Evolutionary conservation across 106 monocot genomes (phyloP), one percentile per base, ranked within the genome.

Genomic region (Allium sativum): DNA sequence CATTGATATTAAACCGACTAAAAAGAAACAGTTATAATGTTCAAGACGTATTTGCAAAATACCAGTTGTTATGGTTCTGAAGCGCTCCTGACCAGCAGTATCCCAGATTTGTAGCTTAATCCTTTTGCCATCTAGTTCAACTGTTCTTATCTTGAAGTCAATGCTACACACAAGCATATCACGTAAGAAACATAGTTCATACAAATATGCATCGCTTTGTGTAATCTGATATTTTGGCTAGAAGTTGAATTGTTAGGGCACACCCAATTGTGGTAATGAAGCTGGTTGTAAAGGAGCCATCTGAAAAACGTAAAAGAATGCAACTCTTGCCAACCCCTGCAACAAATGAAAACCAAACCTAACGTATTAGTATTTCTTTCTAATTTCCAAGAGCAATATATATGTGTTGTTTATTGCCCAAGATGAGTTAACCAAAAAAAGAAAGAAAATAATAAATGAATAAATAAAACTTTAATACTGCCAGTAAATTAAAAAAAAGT

Each of bases 31-130:
- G 10, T n/a, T n/a, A 62, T 20, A 19, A 16, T 2, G 21, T n/a
- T 58, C 19, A 3, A 62, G 40, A 65, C 22, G 64, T 11, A 48
- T 7, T 10, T 7, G n/a, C 11, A 41, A 58, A 42, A 43, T 76
- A 64, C 86, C 86, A 19, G 81, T 86, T 41, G 86, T 86, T 41
- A 86, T 86, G 50, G 86, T 86, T 58, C 81, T 70, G 42, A 86
- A 86, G 2, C 86, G 63, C 52, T 86, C 86, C 70, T 86, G 86
- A 18, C 86, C 86, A 64, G 86, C 86, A 18, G 86, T 86, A 68
- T 86, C 86, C 86, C 86, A 86, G 21, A 86, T 86, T 73, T 86
- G 86, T 18, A 86, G 72, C 69, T 86, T 86, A 47, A 86, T 86
- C 42, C 86, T 74, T 46, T 86, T 86, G 22, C 86, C 86, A 78